Base-by-base conservation (phyloP, 1,139 yeast species). In the Pichia sp. region DNA sequence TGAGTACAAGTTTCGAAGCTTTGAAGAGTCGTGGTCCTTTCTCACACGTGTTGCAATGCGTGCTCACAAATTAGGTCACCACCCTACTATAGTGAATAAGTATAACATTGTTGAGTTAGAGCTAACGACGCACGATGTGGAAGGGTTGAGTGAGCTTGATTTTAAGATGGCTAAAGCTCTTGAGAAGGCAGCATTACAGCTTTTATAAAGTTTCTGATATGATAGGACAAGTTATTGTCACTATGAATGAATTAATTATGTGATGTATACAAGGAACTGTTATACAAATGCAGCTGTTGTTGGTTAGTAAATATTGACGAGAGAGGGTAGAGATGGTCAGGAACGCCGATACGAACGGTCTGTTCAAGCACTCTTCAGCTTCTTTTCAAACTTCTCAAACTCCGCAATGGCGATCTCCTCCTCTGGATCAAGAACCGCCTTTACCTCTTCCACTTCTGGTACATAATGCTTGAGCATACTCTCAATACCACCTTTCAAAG, bases 391-490 rank as follows among this genome's bases (percentile, higher is more conserved):
- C 59, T 80, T 78, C 50, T 79, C 84, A 55, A 83, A 83, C 55
- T 81, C 87, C 42, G 71, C 70, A 38, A 80, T 56, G 1, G 86
- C 82, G 28, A 67, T 63, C 52, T 66, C 70, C 46, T 74, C 81
- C 43, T 71, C 78, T n/a, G 72, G 72, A 40, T 72, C 78, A 35
- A 72, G 52, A 2, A 80, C 77, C 46, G 83, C 87, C 54, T 72
- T 76, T 9, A 84, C 91, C 39, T 79, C 81, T 37, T 71, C 69
- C 25, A 84, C 94, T 53, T 83, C 94, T 46, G 84, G 93, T 23
- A 84, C 78, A 50, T 84, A 84, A 57, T 84, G 87, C 67, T 73
- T 82, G 56, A 84, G 67, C 94, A 84, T 84, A 33, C 80, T 66
- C 58, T 84, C 94, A 37, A 84, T 83, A 20, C 94, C 94, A 51